Evolutionary conservation across 768 basidiomycete species (phyloP).

Genomic region (Termitomyces titanicus): DNA sequence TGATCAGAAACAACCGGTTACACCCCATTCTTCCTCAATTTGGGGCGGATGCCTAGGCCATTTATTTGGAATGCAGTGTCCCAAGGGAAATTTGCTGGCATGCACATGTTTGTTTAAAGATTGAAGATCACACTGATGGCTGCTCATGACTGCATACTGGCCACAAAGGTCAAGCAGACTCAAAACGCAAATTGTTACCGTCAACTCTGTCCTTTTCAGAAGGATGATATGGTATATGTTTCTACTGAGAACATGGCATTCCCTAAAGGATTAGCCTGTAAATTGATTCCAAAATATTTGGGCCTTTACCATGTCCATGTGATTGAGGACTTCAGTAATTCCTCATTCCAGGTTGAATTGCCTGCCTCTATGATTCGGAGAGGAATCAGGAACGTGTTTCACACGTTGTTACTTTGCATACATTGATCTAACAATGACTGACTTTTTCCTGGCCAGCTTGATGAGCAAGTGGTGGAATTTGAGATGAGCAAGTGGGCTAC

Average conservation of each 20-base stretch:
- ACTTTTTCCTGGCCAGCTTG: background rate
- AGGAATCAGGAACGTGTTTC: background rate
- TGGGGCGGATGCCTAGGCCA: constrained; percentile 15
- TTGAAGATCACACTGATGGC: constrained; percentile 16
- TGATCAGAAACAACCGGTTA: too few relatives aligned
- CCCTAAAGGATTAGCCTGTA: background rate
- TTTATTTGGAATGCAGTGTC: constrained; percentile 11
- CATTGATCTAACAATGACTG: background rate
- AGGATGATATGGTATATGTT: background rate
- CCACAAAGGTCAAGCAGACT: background rate
- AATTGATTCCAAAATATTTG: background rate
- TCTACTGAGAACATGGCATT: background rate
- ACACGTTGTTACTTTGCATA: background rate
- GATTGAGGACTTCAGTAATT: background rate
- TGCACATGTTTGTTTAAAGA: constrained; percentile 18
- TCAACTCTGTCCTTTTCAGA: background rate
- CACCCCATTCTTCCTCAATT: background rate
- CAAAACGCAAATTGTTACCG: background rate
- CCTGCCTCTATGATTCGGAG: background rate
- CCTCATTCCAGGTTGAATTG: background rate
- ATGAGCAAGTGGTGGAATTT: too few relatives aligned
- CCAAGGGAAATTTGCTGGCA: constrained; percentile 17
- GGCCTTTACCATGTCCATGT: background rate
- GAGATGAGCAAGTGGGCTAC: background rate
- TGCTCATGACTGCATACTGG: constrained; percentile 21